A percentile compares a stretch with the other conserved stretches of the same genome.
These are phyloP conservation scores for Teratosphaeria pseudoeucalypti DNA, from an alignment of 2,329 filamentous ascomycete genomes.

Conservation along the genomic window DNA sequence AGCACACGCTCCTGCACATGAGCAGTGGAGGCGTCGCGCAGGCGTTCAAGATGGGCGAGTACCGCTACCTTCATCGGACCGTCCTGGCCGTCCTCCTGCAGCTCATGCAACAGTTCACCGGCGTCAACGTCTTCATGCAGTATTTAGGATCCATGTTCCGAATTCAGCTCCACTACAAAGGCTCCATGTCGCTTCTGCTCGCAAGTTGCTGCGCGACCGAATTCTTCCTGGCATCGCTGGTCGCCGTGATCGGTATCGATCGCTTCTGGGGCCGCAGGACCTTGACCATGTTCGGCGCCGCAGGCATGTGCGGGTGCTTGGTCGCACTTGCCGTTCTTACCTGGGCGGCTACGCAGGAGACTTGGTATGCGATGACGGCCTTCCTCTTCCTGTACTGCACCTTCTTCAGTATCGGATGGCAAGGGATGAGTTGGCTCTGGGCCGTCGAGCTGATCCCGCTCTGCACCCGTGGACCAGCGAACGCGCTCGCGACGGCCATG, in stretches of 20 bases:
- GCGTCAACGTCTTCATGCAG: slow-evolving; percentile 29
- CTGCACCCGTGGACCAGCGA: slow-evolving; percentile 51
- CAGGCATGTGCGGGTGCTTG: slow-evolving; percentile 52
- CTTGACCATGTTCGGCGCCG: slow-evolving; percentile 24
- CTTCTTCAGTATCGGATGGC: slow-evolving; percentile 51
- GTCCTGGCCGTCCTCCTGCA: slow-evolving; percentile 24
- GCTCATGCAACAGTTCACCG: slow-evolving; percentile 28
- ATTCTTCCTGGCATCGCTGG: slow-evolving; percentile 41
- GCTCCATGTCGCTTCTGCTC: slow-evolving; percentile 23
- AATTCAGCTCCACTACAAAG: slow-evolving; percentile 21
- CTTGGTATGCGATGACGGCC: slow-evolving; percentile 35
- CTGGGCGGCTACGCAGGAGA: slow-evolving; percentile 26
- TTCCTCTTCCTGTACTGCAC: slow-evolving; percentile 50
- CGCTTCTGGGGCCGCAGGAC: slow-evolving; percentile 23
- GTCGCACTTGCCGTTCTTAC: slow-evolving; percentile 41
- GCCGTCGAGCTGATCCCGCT: slow-evolving; percentile 52
- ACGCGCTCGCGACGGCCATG: slow-evolving; percentile 51
- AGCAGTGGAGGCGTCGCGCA: slow-evolving; percentile 17
- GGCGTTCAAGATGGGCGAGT: slow-evolving; percentile 20
- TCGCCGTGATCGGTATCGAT: slow-evolving; percentile 36
- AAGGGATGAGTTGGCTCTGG: slow-evolving; percentile 53
- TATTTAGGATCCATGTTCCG: slow-evolving; percentile 35
- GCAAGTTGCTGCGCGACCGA: slow-evolving; percentile 29
- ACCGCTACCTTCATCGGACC: slow-evolving; percentile 24
- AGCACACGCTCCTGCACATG: slow-evolving; percentile 41